Evolutionary conservation across 1,284 basidiomycete species (phyloP).

Genomic region (Irpex sp.): DNA sequence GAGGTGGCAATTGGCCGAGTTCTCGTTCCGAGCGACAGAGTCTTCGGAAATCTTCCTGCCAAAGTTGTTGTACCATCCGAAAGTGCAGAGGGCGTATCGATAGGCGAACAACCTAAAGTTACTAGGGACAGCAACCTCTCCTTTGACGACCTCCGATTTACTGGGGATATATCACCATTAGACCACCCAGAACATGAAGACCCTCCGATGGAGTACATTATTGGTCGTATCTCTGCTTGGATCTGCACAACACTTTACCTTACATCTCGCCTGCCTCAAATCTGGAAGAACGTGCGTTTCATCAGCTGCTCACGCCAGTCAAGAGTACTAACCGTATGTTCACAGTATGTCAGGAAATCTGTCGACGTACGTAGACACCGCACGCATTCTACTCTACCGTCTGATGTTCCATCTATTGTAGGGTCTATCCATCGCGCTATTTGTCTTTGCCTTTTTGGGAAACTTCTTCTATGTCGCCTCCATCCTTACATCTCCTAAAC

Average conservation of each 20-base stretch:
- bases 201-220: slow-evolving; percentile 48
- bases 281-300: slow-evolving; percentile 92
- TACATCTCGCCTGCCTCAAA: slow-evolving; percentile 88
- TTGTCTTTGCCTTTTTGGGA: slow-evolving; percentile 87
- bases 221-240: slow-evolving; percentile 91
- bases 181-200: slow-evolving; percentile 24
- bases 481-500: slow-evolving; percentile 63
- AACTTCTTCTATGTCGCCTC: slow-evolving; percentile 88
- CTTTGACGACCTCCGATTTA: slow-evolving; percentile 8
- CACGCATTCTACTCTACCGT: no score
- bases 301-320: background rate
- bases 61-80: background rate
- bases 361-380: slow-evolving; percentile 55
- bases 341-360: slow-evolving; percentile 82
- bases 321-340: background rate
- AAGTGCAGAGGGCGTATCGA: background rate
- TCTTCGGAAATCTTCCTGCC: slow-evolving; percentile 6
- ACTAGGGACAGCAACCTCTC: background rate
- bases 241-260: slow-evolving; percentile 86
- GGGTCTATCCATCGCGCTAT: slow-evolving; percentile 90
- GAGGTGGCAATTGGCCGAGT: slow-evolving; percentile 27
- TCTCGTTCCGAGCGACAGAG: slow-evolving; percentile 14
- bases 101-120: background rate
- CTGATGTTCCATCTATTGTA: slow-evolving; percentile 18
- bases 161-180: slow-evolving; percentile 1